Evolutionary conservation across 2,329 filamentous ascomycete species (phyloP), one percentile per base, ranked within the genome.

Genomic region (Sphaerulina vaccinii): DNA sequence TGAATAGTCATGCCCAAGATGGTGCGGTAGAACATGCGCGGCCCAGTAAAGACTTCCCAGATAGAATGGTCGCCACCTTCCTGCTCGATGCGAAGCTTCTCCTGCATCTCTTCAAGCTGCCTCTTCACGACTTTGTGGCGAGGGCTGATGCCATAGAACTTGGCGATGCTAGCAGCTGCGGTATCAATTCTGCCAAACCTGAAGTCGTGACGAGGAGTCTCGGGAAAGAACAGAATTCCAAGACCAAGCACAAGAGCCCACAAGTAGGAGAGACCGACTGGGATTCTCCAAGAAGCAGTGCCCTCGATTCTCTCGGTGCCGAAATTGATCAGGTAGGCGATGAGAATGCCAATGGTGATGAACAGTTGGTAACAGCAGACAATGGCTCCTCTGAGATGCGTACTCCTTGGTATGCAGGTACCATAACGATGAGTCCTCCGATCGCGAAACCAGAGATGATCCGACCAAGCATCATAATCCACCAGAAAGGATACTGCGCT

Each of bases 351-450:
- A 19, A 86, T 72, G 0, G 83, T 86, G 63, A 87, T 83, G 64
- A 85, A 80, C 3, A 87, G 76, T 71, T 87, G 84, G 67, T 86
- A 87, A 44, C 77, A 80, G 2, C 79, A 77, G 19, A 86, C 77
- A 21, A 86, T 73, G 4, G 82, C 74, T 61, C 82, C 82, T 58
- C 84, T 80, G 41, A 87, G 79, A 51, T 81, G 77, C 50, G 81
- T 77, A 87, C 84, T 21, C 77, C 80, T 65, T 86, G 82, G 59
- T 86, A 87, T 78, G 86, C 82, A 42, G 81, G 81, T 1, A 83
- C 80, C 23, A 80, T 72, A 38, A 84, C 82, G 8, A 79, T 83
- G 0, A 86, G 72, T 16, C 79, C 75, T 16, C 84, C 84, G 41
- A 87, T 80, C 16, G 83, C 82, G 5, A 85, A 65, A 56, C 84